Evolutionary conservation across 169 alveolate species (phyloP).

Genomic region (Plasmodium gallinaceum): DNA sequence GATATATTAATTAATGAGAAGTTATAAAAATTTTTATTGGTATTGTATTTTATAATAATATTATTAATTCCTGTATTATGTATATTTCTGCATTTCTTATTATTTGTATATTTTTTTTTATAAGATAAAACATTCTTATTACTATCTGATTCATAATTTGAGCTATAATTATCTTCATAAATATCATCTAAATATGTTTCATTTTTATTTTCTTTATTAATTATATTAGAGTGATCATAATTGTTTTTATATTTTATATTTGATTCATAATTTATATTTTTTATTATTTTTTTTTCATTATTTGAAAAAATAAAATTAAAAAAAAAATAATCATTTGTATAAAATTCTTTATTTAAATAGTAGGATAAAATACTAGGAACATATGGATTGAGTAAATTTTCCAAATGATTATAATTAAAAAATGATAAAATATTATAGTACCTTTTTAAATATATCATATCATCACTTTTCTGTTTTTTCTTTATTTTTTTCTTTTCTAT

Average conservation of each 20-base stretch:
- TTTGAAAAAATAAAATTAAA: slow-evolving; percentile 1
- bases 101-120: too few species aligned
- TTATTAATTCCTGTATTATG: not conserved
- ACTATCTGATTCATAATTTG: too few species aligned
- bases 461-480: slow-evolving; percentile 28
- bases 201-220: too few species aligned
- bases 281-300: not conserved
- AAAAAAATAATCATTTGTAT: slow-evolving; percentile 28
- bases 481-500: slow-evolving; percentile 2
- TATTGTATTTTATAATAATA: slow-evolving; percentile 25
- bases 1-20: slow-evolving; percentile 53
- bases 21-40: slow-evolving; percentile 10
- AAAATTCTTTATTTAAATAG: slow-evolving; percentile 25
- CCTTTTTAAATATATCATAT: slow-evolving; percentile 45
- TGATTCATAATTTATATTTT: not conserved
- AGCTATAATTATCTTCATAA: too few species aligned
- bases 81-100: too few species aligned
- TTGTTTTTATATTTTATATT: not conserved
- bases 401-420: slow-evolving; percentile 60
- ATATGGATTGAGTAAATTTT: slow-evolving; percentile 42
- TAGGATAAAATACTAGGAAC: slow-evolving; percentile 50
- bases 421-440: slow-evolving; percentile 33
- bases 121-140: too few species aligned
- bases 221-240: too few species aligned
- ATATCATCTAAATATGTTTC: too few species aligned